Conservation (phyloP, 2,329 filamentous ascomycete species). For the Cladobotryum mycophilum region DNA sequence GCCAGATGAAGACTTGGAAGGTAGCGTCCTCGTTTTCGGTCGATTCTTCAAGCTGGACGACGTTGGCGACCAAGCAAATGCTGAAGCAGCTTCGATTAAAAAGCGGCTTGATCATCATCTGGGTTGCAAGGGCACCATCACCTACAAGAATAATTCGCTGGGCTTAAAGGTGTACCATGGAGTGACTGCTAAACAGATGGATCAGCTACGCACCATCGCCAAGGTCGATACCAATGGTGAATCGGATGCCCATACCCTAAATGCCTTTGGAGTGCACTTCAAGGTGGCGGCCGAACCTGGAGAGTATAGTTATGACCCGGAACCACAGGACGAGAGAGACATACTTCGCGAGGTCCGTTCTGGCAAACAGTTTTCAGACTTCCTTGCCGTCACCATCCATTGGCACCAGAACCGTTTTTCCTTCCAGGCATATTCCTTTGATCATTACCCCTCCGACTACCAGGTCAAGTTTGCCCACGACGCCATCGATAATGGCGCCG, state of each 20-base stretch:
- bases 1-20: not conserved
- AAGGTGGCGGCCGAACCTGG: no score
- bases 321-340: conserved; percentile 1
- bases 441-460: conserved; percentile 6
- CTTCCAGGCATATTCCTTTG: conserved; percentile 6
- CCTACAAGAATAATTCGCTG: no score
- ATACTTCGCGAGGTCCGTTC: conserved; percentile 6
- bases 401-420: conserved; percentile 8
- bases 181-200: no score
- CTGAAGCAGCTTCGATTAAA: not conserved
- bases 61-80: not conserved
- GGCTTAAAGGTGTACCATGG: no score
- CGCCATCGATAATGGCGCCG: conserved; percentile 5
- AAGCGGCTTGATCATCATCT: conserved; percentile 2
- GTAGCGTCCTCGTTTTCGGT: conserved; percentile 3
- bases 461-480: conserved; percentile 2
- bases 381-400: conserved; percentile 4
- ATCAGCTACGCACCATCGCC: no score
- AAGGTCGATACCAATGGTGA: no score
- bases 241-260: no score
- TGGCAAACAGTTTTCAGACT: conserved; percentile 5
- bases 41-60: not conserved
- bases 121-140: not conserved
- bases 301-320: no score
- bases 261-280: no score